Evolutionary conservation across 345 rosid species (phyloP).

Genomic region (Iberis pinnata): DNA sequence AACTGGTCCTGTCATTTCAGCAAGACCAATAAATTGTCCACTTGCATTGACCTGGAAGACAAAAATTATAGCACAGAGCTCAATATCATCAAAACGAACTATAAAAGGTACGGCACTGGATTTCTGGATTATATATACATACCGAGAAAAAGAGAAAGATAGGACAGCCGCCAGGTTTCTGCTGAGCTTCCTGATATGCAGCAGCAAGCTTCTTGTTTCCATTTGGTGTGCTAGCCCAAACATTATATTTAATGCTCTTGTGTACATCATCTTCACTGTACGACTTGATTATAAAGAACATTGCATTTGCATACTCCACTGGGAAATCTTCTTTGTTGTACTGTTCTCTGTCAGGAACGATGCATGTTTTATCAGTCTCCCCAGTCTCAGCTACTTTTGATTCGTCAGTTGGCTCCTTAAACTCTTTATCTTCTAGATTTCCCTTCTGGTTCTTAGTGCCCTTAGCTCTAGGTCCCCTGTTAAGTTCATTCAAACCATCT

Average conservation of each 20-base stretch:
- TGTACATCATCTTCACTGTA: conserved; percentile 90
- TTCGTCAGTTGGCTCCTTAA: conserved; percentile 36
- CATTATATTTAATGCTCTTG: conserved; percentile 69
- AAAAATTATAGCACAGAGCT: neutral
- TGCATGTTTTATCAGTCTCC: conserved; percentile 29
- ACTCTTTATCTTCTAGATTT: conserved; percentile 26
- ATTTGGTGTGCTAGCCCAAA: conserved; percentile 84
- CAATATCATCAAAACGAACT: neutral
- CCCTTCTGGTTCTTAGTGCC: conserved; percentile 47
- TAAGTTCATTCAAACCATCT: conserved; percentile 69
- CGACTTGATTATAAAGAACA: conserved; percentile 66
- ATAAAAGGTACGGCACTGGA: neutral
- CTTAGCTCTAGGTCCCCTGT: conserved; percentile 70
- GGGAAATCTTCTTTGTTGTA: conserved; percentile 55
- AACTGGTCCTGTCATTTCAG: conserved; percentile 73
- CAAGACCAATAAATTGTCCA: conserved; percentile 83
- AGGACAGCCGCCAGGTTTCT: conserved; percentile 53
- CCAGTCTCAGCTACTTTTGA: conserved; percentile 28
- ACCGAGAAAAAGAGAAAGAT: conserved; percentile 73
- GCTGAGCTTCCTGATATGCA: conserved; percentile 62
- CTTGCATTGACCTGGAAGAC: conserved; percentile 60
- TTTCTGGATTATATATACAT: conserved; percentile 12
- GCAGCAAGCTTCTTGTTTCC: conserved; percentile 85
- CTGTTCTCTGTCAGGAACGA: conserved; percentile 40
- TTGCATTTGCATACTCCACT: conserved; percentile 48